A percentile compares a stretch with the other conserved stretches of the same genome.
Evolutionary conservation across 495 filamentous ascomycete genomes (phyloP).

Genomic region (Neurospora sp.): DNA sequence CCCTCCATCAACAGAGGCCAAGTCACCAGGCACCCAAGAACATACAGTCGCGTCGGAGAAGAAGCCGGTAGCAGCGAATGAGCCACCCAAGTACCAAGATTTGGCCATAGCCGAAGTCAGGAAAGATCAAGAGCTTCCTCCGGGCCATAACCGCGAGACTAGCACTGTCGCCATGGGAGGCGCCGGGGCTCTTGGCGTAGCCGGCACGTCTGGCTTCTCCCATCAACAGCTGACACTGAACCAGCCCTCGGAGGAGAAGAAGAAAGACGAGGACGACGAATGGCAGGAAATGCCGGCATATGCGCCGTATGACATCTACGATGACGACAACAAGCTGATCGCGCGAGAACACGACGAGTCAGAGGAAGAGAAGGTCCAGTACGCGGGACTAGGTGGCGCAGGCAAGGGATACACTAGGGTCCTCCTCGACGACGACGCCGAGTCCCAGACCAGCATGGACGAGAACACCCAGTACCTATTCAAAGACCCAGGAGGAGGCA

Average conservation of each 20-base stretch:
- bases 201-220: slow-evolving; percentile 71
- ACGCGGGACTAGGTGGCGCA: slow-evolving; percentile 70
- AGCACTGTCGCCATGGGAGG: slow-evolving; percentile 11
- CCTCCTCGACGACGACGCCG: slow-evolving; percentile 84
- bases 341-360: slow-evolving; percentile 65
- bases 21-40: background rate
- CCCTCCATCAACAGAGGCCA: background rate
- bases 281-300: slow-evolving; percentile 95
- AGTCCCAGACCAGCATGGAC: slow-evolving; percentile 91
- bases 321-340: slow-evolving; percentile 82
- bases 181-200: background rate
- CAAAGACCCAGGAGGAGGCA: slow-evolving; percentile 46
- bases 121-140: slow-evolving; percentile 6
- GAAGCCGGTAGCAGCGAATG: slow-evolving; percentile 3
- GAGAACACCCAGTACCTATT: slow-evolving; percentile 96
- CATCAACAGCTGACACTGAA: slow-evolving; percentile 68
- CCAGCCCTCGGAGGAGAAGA: slow-evolving; percentile 36
- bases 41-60: background rate
- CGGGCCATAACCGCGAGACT: slow-evolving; percentile 20
- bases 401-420: slow-evolving; percentile 93
- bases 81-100: slow-evolving; percentile 12
- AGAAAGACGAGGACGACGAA: slow-evolving; percentile 46
- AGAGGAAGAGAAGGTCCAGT: slow-evolving; percentile 62
- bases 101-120: slow-evolving; percentile 10
- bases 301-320: slow-evolving; percentile 86